Evolutionary conservation across 2,329 filamentous ascomycete species (phyloP).

Genomic region (Hawksworthiomyces lignivorus): DNA sequence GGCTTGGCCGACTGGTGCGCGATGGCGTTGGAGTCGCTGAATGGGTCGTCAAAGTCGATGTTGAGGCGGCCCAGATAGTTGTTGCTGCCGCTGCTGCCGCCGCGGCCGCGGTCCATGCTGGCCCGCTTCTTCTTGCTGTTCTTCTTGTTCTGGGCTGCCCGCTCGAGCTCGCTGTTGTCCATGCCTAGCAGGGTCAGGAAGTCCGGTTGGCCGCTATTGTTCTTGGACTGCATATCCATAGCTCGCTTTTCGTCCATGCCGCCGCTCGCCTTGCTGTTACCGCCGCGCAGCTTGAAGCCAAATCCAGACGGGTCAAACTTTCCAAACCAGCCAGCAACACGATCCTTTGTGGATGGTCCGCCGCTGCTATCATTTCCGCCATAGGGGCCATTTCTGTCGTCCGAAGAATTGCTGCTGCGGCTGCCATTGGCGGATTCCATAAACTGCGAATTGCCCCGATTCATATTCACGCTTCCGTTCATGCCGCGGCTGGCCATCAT

Average conservation of each 20-base stretch:
- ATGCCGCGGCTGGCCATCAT: slow-evolving; percentile 17
- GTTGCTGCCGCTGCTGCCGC: slow-evolving; percentile 7
- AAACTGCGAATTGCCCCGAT: slow-evolving; percentile 48
- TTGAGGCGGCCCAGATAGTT: slow-evolving; percentile 18
- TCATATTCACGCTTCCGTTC: slow-evolving; percentile 31
- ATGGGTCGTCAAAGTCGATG: slow-evolving; percentile 29
- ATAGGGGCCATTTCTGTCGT: slow-evolving; percentile 22
- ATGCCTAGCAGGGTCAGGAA: slow-evolving; percentile 36
- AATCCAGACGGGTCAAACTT: slow-evolving; percentile 12
- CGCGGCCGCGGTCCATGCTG: slow-evolving; percentile 13
- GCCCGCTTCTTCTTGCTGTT: slow-evolving; percentile 16
- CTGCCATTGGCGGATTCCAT: slow-evolving; percentile 23
- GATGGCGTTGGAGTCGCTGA: slow-evolving; percentile 39
- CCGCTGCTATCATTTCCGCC: slow-evolving; percentile 19
- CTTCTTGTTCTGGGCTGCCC: slow-evolving; percentile 28
- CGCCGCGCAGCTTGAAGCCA: neutral
- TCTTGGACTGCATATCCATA: neutral
- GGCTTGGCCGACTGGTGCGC: slow-evolving; percentile 31
- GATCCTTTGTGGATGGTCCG: slow-evolving; percentile 24
- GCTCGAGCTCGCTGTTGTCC: slow-evolving; percentile 33
- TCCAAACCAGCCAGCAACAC: slow-evolving; percentile 32
- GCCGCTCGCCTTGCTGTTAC: slow-evolving; percentile 13
- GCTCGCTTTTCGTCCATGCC: slow-evolving; percentile 3
- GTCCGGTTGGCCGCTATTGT: slow-evolving; percentile 28
- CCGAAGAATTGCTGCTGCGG: slow-evolving; percentile 23